These are phyloP conservation scores for Eudorina sp. DNA, from an alignment of 139 green algal genomes.

Conservation along the genomic window DNA sequence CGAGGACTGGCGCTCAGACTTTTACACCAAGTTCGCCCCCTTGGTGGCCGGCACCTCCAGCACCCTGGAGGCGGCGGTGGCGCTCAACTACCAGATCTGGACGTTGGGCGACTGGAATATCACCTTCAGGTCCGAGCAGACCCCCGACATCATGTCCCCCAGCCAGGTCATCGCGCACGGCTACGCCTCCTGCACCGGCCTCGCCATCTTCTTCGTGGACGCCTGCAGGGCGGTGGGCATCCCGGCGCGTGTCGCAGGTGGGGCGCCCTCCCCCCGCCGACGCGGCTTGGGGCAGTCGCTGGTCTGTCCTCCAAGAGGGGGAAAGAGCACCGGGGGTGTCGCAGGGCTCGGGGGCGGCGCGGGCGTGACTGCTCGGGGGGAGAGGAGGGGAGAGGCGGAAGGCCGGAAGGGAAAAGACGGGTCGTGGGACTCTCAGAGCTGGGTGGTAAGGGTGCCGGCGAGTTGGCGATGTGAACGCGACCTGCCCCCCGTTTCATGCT, in stretches of 20 bases:
- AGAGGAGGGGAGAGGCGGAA: too few relatives aligned
- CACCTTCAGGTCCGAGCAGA: constrained; percentile 62
- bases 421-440: too few relatives aligned
- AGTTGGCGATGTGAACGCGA: too few relatives aligned
- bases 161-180: constrained; percentile 62
- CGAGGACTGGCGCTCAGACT: constrained; percentile 61
- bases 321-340: too few relatives aligned
- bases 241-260: constrained; percentile 70
- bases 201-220: constrained; percentile 76
- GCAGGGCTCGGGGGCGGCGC: too few relatives aligned
- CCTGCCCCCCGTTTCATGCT: too few relatives aligned
- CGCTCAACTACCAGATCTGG: constrained; percentile 54
- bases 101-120: constrained; percentile 45
- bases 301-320: too few relatives aligned
- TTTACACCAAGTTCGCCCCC: constrained; percentile 40
- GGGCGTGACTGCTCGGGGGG: too few relatives aligned
- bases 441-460: too few relatives aligned
- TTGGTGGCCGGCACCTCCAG: constrained; percentile 43
- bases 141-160: constrained; percentile 72
- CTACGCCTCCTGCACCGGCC: constrained; percentile 70
- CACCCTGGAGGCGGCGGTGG: constrained; percentile 55
- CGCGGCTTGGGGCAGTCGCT: too few relatives aligned
- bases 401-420: too few relatives aligned
- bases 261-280: background rate
- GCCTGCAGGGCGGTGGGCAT: constrained; percentile 72